phyloP scores from a whole-genome alignment of 2,329 filamentous ascomycete species.

The Taxawa tesnikishii region DNA sequence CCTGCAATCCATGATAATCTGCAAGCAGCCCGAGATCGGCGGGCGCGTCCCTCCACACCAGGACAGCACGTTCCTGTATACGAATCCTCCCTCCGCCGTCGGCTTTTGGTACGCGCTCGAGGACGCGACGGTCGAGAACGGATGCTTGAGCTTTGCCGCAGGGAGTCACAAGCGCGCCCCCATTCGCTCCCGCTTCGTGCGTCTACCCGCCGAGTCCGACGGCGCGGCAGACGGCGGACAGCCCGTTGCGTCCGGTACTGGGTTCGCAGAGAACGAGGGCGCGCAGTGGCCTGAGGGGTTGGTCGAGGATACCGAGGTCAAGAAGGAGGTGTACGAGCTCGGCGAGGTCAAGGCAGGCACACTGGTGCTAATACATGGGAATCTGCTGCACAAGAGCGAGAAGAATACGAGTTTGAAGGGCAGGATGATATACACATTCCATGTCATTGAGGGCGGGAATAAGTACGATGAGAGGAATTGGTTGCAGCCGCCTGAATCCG shows the following conservation, averaged over 20 bases:
- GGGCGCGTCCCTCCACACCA: slow-evolving; percentile 85
- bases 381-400: slow-evolving; percentile 91
- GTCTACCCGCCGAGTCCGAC: slow-evolving; percentile 27
- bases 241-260: slow-evolving; percentile 43
- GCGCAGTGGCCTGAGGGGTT: slow-evolving; percentile 34
- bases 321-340: slow-evolving; percentile 54
- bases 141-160: slow-evolving; percentile 74
- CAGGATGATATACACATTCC: slow-evolving; percentile 93
- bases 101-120: slow-evolving; percentile 98
- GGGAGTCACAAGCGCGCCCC: slow-evolving; percentile 68
- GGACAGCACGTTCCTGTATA: slow-evolving; percentile 87
- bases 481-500: slow-evolving; percentile 72
- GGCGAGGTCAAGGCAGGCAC: slow-evolving; percentile 85
- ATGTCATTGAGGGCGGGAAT: slow-evolving; percentile 76
- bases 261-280: slow-evolving; percentile 51
- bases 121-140: slow-evolving; percentile 77
- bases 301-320: slow-evolving; percentile 24
- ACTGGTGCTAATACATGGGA: slow-evolving; percentile 88
- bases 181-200: slow-evolving; percentile 63
- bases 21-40: slow-evolving; percentile 94
- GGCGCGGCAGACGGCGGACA: slow-evolving; percentile 24
- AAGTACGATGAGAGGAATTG: slow-evolving; percentile 82
- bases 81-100: slow-evolving; percentile 73
- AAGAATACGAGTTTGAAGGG: slow-evolving; percentile 77
- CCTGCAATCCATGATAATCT: slow-evolving; percentile 95